phyloP scores from a whole-genome alignment of 495 filamentous ascomycete species.

The Penicillium steckii region DNA sequence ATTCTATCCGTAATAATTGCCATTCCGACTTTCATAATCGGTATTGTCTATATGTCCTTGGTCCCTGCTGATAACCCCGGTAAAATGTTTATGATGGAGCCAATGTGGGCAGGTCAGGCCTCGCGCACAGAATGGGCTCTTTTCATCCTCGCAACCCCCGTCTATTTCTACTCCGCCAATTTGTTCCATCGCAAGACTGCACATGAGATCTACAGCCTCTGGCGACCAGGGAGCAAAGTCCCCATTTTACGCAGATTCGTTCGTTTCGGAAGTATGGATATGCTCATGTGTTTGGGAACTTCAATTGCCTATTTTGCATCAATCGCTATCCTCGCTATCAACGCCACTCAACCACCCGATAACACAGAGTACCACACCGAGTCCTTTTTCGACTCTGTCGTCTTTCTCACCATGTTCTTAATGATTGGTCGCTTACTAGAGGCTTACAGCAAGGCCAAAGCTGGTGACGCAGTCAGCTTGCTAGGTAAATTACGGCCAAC shows the following conservation, averaged over 20 bases:
- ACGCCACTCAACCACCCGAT: conserved; percentile 44
- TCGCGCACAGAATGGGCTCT: conserved; percentile 78
- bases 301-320: conserved; percentile 86
- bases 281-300: conserved; percentile 86
- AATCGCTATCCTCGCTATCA: conserved; percentile 72
- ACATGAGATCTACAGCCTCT: conserved; percentile 76
- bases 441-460: conserved; percentile 88
- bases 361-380: conserved; percentile 47
- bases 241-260: conserved; percentile 79
- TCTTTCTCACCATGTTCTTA: conserved; percentile 91
- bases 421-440: conserved; percentile 79
- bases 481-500: conserved; percentile 78
- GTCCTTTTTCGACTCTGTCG: conserved; percentile 92
- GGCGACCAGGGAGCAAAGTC: conserved; percentile 75
- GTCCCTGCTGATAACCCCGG: conserved; percentile 55
- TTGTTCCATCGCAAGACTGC: conserved; percentile 77
- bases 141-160: conserved; percentile 82
- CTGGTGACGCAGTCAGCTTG: conserved; percentile 82
- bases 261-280: conserved; percentile 95
- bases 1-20: conserved; percentile 65
- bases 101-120: conserved; percentile 70
- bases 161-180: conserved; percentile 87
- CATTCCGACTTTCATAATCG: conserved; percentile 89
- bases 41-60: conserved; percentile 88
- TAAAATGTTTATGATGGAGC: conserved; percentile 63